Evolutionary conservation across 495 filamentous ascomycete genomes (phyloP).

Genomic region (Amphirosellinia nigrospora): DNA sequence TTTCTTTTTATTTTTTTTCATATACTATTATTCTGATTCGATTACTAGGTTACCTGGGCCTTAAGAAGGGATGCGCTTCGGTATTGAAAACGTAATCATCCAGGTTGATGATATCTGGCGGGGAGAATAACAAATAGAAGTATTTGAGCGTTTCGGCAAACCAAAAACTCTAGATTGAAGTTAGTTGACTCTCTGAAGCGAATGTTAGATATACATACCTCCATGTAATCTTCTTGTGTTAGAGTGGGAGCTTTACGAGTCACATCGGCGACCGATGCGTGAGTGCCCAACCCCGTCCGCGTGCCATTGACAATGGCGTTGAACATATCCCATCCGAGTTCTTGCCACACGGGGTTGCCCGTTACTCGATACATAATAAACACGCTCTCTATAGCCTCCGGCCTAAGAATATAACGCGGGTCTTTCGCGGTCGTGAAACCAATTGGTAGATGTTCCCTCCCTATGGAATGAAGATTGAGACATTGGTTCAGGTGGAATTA

Average conservation of each 20-base stretch:
- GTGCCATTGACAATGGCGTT: constrained; percentile 65
- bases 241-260: constrained; percentile 34
- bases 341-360: constrained; percentile 65
- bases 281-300: constrained; percentile 60
- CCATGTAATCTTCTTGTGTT: constrained; percentile 52
- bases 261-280: constrained; percentile 69
- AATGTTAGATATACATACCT: constrained; percentile 35
- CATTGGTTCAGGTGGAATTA: neutral
- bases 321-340: constrained; percentile 80
- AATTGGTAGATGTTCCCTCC: constrained; percentile 38
- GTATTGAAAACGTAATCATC: constrained; percentile 78
- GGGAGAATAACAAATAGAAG: constrained; percentile 77
- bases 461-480: constrained; percentile 11
- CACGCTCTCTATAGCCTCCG: constrained; percentile 71
- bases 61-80: constrained; percentile 56
- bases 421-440: constrained; percentile 50
- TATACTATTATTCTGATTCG: neutral
- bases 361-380: constrained; percentile 77
- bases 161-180: constrained; percentile 61
- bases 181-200: constrained; percentile 30
- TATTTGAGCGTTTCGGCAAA: constrained; percentile 81
- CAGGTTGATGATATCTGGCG: constrained; percentile 68
- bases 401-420: constrained; percentile 54
- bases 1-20: neutral
- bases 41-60: constrained; percentile 34